Evolutionary conservation across 2,329 filamentous ascomycete genomes (phyloP).

Genomic region (Diaporthe citriasiana): DNA sequence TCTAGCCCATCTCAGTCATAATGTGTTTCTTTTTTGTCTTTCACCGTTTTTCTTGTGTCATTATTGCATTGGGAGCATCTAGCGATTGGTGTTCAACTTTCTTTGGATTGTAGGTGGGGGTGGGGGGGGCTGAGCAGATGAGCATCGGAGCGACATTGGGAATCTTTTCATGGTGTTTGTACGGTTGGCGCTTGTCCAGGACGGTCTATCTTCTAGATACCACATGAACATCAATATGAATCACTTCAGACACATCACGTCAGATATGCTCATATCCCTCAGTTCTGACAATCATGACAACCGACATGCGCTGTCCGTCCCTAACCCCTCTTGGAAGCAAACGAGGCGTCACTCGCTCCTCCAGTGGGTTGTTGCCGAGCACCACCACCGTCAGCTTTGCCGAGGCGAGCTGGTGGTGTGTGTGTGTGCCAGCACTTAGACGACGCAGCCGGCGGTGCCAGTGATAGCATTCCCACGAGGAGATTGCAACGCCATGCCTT

Average conservation of each 20-base stretch:
- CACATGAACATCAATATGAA: conserved; percentile 27
- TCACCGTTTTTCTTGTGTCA: conserved; percentile 26
- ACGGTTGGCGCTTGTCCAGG: conserved; percentile 26
- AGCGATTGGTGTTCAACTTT: conserved; percentile 35
- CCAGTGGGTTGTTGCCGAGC: neutral
- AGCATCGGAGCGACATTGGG: conserved; percentile 19
- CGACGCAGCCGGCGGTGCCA: conserved; percentile 3
- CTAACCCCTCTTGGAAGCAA: neutral
- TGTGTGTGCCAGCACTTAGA: neutral
- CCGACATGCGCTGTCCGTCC: neutral
- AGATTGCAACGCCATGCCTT: conserved; percentile 11
- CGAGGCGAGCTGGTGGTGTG: neutral
- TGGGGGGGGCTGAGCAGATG: conserved; percentile 31
- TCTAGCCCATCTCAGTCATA: neutral
- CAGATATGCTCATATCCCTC: neutral
- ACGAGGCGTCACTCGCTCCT: neutral
- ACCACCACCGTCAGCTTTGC: conserved; percentile 8
- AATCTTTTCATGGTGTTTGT: conserved; percentile 13
- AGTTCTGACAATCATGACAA: neutral
- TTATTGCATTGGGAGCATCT: conserved; percentile 37
- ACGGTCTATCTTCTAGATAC: conserved; percentile 30
- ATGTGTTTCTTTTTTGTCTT: neutral
- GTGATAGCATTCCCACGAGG: conserved; percentile 8
- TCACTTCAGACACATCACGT: conserved; percentile 18
- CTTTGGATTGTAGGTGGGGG: neutral